These are phyloP conservation scores for Colletotrichum sp. DNA, from an alignment of 2,329 filamentous ascomycete species.

Conservation along the genomic window DNA sequence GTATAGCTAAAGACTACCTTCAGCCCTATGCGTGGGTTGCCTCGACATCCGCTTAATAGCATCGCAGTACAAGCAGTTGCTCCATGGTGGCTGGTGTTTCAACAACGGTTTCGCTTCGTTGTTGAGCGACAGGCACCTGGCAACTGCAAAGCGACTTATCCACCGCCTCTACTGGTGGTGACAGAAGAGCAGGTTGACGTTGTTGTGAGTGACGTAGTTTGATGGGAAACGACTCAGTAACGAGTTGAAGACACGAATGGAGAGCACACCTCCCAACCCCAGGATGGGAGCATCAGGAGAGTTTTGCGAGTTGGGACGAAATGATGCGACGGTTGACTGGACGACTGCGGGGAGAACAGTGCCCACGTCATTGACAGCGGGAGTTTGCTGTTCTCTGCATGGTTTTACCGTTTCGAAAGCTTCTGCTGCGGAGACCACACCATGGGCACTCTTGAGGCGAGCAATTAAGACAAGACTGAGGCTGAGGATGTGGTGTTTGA, in stretches of 20 bases:
- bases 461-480: neutral
- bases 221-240: neutral
- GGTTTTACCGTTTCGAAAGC: neutral
- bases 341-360: neutral
- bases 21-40: neutral
- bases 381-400: constrained; percentile 16
- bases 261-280: neutral
- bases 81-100: neutral
- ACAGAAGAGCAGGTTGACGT: no score
- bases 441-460: neutral
- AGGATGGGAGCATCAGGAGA: neutral
- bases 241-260: neutral
- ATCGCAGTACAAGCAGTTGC: neutral
- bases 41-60: neutral
- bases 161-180: no score
- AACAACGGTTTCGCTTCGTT: neutral
- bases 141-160: neutral
- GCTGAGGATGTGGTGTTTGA: neutral
- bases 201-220: neutral
- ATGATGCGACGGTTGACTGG: constrained; percentile 12
- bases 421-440: neutral
- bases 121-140: neutral
- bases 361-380: constrained; percentile 12
- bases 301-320: constrained; percentile 15
- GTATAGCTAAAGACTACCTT: neutral